Evolutionary conservation across 805 yeast genomes (phyloP).

Genomic region (Wickerhamiella allomyrinae): DNA sequence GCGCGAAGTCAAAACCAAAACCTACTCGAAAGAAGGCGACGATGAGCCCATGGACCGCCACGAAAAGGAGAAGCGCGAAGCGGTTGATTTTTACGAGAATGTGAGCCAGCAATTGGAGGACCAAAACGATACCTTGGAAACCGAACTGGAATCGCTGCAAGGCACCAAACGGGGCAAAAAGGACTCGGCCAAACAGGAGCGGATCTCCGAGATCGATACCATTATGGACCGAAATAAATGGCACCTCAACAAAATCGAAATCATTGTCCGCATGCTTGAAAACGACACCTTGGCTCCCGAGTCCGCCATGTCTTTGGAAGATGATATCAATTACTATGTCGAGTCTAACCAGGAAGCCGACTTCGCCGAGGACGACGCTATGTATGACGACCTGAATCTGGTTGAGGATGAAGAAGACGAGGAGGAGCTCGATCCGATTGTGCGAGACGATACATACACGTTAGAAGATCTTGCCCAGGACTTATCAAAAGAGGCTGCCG

Average conservation of each 20-base stretch:
- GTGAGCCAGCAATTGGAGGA: conserved; percentile 67
- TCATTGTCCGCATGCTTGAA: conserved; percentile 58
- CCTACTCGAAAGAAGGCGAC: conserved; percentile 77
- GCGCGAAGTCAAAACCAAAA: conserved; percentile 83
- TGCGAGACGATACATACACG: conserved; percentile 21
- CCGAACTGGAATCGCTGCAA: conserved; percentile 44
- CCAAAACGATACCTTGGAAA: conserved; percentile 69
- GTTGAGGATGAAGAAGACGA: conserved; percentile 41
- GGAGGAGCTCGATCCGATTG: conserved; percentile 28
- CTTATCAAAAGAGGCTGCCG: conserved; percentile 21
- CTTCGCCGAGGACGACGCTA: conserved; percentile 83
- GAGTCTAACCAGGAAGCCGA: conserved; percentile 89
- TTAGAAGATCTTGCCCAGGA: conserved; percentile 27
- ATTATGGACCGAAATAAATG: conserved; percentile 58
- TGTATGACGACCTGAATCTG: conserved; percentile 75
- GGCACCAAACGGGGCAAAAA: conserved; percentile 47
- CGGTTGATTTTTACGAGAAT: conserved; percentile 51
- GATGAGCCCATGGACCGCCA: conserved; percentile 49
- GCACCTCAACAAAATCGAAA: conserved; percentile 69
- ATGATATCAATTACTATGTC: conserved; percentile 83
- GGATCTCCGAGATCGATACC: conserved; percentile 49
- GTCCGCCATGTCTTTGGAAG: conserved; percentile 59
- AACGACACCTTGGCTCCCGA: conserved; percentile 71
- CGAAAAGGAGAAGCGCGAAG: conserved; percentile 64
- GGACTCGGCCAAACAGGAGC: conserved; percentile 39